phyloP scores from a whole-genome alignment of 1,139 yeast species.

The Magnusiomyces sp. region DNA sequence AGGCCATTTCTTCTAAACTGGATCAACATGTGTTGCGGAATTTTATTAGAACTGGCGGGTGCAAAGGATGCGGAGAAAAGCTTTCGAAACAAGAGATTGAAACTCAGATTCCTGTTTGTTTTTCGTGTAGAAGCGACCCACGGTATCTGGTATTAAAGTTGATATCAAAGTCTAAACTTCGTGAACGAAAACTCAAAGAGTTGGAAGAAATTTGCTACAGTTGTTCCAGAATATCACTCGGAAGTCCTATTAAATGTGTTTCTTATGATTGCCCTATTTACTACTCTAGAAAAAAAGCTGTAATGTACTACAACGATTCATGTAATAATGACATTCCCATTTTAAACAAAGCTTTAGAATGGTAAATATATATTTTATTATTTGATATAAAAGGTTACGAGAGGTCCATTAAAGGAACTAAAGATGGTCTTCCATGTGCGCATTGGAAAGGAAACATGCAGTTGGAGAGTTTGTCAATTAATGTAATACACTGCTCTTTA shows the following conservation, averaged over 20 bases:
- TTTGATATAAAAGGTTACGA: neutral
- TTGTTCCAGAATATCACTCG: constrained; percentile 26
- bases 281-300: constrained; percentile 32
- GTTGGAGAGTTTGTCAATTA: constrained; percentile 37
- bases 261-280: constrained; percentile 41
- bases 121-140: constrained; percentile 15
- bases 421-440: constrained; percentile 81
- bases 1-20: neutral
- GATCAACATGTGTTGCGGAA: constrained; percentile 10
- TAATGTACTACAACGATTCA: constrained; percentile 6
- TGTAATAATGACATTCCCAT: neutral
- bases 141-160: constrained; percentile 17
- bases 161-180: constrained; percentile 16
- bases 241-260: constrained; percentile 26
- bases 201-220: constrained; percentile 28
- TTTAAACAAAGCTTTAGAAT: neutral
- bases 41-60: constrained; percentile 2
- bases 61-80: constrained; percentile 5
- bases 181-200: constrained; percentile 22
- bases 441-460: constrained; percentile 68
- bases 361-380: neutral
- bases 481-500: constrained; percentile 36
- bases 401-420: constrained; percentile 45
- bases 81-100: neutral
- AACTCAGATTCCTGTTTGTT: constrained; percentile 16